phyloP scores from a whole-genome alignment of 495 filamentous ascomycete species.

The Tricharina praecox region DNA sequence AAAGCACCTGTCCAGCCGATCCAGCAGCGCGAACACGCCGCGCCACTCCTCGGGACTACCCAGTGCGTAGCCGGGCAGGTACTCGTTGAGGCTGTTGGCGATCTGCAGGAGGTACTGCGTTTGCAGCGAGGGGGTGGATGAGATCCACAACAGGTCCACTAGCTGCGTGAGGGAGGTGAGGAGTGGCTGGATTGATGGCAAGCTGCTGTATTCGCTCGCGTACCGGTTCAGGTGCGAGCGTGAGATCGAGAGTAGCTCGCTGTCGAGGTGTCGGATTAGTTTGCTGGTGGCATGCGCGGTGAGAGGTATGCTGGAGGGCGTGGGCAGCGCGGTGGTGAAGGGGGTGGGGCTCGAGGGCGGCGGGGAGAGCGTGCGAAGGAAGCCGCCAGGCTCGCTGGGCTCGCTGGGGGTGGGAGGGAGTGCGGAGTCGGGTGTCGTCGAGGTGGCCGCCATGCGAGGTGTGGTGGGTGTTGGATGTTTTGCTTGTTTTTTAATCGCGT shows the following conservation, averaged over 20 bases:
- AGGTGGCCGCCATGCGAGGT: background rate
- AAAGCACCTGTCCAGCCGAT: slow-evolving; percentile 22
- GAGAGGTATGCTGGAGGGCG: background rate
- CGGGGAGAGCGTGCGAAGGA: background rate
- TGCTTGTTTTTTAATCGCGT: no score
- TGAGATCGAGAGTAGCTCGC: slow-evolving; percentile 17
- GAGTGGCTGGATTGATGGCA: slow-evolving; percentile 7
- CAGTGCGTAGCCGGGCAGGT: slow-evolving; percentile 19
- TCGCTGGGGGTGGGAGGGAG: no score
- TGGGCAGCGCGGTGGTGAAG: background rate
- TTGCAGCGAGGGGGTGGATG: slow-evolving; percentile 21
- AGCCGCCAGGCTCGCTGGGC: no score
- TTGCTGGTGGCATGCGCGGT: slow-evolving; percentile 3
- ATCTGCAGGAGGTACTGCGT: slow-evolving; percentile 24
- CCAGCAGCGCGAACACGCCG: slow-evolving; percentile 14
- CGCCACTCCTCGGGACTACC: slow-evolving; percentile 1
- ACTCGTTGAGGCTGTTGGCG: slow-evolving; percentile 25
- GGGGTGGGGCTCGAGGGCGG: background rate
- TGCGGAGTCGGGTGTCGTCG: background rate
- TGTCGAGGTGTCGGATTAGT: slow-evolving; percentile 23
- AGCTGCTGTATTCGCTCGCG: slow-evolving; percentile 15
- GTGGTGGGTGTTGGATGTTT: no score
- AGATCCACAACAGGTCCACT: slow-evolving; percentile 25
- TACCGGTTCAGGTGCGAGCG: slow-evolving; percentile 21
- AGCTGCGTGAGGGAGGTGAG: slow-evolving; percentile 16